phyloP scores from a whole-genome alignment of 2,329 filamentous ascomycete species.

The Neocucurbitaria cava region DNA sequence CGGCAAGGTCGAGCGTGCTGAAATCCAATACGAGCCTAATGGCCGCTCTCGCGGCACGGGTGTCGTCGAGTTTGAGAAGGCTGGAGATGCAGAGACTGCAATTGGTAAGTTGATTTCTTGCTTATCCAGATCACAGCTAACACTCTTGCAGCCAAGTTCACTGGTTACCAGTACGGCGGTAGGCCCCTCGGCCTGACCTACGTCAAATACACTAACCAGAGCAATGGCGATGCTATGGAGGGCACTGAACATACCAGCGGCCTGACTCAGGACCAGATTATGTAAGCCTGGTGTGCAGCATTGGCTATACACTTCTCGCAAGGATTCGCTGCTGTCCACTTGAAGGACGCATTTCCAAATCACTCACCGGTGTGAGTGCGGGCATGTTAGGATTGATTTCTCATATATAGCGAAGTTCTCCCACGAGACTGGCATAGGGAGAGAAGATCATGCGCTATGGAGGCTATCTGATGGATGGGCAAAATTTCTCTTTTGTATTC shows the following conservation, averaged over 20 bases:
- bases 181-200: constrained; percentile 91
- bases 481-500: constrained; percentile 46
- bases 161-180: constrained; percentile 95
- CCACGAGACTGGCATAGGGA: constrained; percentile 23
- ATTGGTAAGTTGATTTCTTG: constrained; percentile 64
- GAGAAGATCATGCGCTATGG: constrained; percentile 18
- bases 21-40: constrained; percentile 98
- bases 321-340: not conserved
- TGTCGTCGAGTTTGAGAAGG: constrained; percentile 89
- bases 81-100: constrained; percentile 86
- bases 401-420: constrained; percentile 23
- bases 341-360: constrained; percentile 6
- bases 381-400: constrained; percentile 23
- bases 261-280: constrained; percentile 97
- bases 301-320: constrained; percentile 6
- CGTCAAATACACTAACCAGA: constrained; percentile 87
- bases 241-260: constrained; percentile 72
- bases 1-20: constrained; percentile 96
- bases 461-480: constrained; percentile 19
- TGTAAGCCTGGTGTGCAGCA: constrained; percentile 61
- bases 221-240: constrained; percentile 74
- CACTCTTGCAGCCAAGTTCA: constrained; percentile 76
- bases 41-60: constrained; percentile 93
- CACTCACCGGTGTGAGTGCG: constrained; percentile 8
- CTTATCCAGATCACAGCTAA: constrained; percentile 26